These are phyloP conservation scores for Dactylellina cionopaga DNA, from an alignment of 2,329 filamentous ascomycete species.

Conservation along the genomic window DNA sequence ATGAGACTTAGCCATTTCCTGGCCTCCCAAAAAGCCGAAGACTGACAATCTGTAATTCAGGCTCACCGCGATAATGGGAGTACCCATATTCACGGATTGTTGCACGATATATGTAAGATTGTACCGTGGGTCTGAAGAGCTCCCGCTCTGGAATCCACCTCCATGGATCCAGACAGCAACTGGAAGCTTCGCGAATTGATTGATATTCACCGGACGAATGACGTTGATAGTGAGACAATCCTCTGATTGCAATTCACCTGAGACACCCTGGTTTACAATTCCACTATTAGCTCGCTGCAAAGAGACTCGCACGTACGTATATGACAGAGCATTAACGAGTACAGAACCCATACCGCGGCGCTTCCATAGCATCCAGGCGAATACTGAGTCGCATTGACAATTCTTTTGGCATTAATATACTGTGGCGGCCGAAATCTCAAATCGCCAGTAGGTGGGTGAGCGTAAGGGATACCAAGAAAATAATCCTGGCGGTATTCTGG, in stretches of 20 bases:
- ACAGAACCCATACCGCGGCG: constrained; percentile 57
- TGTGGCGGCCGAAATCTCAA: constrained; percentile 63
- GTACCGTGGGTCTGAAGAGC: constrained; percentile 68
- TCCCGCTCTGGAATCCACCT: constrained; percentile 67
- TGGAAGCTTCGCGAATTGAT: constrained; percentile 53
- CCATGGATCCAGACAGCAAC: constrained; percentile 60
- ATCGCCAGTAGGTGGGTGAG: constrained; percentile 67
- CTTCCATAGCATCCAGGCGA: constrained; percentile 57
- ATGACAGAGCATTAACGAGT: no score
- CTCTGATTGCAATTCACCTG: constrained; percentile 51
- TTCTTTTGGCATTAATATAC: constrained; percentile 55
- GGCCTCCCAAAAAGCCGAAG: constrained; percentile 67
- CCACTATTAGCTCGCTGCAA: no score
- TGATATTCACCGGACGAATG: constrained; percentile 55
- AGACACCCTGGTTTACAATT: no score
- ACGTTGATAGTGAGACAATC: constrained; percentile 60
- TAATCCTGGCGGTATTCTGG: constrained; percentile 64
- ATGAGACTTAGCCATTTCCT: constrained; percentile 61
- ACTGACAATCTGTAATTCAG: constrained; percentile 67
- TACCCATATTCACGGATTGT: constrained; percentile 65
- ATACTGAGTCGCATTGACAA: constrained; percentile 56
- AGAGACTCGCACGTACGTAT: no score
- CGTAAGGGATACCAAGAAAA: constrained; percentile 69
- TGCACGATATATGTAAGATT: constrained; percentile 71
- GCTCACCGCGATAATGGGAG: constrained; percentile 67